Evolutionary conservation across 2,329 filamentous ascomycete genomes (phyloP).

Genomic region (Aureobasidium sp.): DNA sequence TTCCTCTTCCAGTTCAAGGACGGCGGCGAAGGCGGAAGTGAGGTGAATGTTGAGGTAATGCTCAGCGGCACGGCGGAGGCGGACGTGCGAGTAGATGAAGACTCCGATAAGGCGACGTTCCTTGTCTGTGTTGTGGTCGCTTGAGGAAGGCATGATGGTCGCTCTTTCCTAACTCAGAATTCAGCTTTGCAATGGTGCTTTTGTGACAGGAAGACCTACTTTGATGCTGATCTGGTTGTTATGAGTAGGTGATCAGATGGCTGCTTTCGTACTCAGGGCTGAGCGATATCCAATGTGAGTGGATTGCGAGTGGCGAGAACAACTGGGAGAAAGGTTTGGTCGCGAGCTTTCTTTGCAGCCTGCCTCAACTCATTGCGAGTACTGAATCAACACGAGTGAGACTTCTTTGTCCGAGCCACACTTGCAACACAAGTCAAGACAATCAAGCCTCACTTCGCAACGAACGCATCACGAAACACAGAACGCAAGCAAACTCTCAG

Average conservation of each 20-base stretch:
- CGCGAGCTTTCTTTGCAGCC: no score
- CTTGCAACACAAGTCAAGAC: neutral
- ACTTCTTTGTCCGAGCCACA: neutral
- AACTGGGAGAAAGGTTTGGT: no score
- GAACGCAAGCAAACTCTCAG: neutral
- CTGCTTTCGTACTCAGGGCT: neutral
- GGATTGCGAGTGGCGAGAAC: neutral
- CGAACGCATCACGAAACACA: neutral
- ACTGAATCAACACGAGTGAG: neutral
- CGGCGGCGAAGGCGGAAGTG: neutral
- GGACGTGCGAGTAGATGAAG: neutral
- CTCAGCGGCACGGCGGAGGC: neutral
- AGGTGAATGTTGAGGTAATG: neutral
- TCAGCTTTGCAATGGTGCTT: neutral
- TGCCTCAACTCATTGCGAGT: no score
- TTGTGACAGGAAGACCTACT: neutral
- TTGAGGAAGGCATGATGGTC: constrained; percentile 7
- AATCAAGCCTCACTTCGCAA: neutral
- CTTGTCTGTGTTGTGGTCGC: constrained; percentile 6
- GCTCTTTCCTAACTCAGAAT: neutral
- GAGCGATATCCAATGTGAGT: no score
- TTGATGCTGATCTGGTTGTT: neutral
- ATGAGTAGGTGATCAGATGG: neutral
- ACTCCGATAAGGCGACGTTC: neutral
- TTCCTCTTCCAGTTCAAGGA: neutral